phyloP scores from a whole-genome alignment of 164 flowering plant genomes.

The Magnolia changhungtana region DNA sequence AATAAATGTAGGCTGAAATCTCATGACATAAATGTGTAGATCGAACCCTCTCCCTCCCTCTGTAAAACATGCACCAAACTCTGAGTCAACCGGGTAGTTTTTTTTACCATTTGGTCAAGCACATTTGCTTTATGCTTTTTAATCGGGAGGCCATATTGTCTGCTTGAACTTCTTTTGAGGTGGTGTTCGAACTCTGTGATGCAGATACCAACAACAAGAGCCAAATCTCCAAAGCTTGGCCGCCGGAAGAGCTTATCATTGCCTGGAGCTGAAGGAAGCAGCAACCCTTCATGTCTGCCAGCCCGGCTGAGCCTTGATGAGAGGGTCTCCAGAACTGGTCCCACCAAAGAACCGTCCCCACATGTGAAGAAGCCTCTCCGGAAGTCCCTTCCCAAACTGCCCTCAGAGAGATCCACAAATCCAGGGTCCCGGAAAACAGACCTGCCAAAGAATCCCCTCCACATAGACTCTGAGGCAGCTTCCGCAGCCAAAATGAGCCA shows the following conservation, averaged over 20 bases:
- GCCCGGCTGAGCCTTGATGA: conserved; percentile 69
- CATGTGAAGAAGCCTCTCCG: conserved; percentile 58
- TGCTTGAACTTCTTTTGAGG: background rate
- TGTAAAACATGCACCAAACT: too few relatives aligned
- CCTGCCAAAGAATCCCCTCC: conserved; percentile 33
- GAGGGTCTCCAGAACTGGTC: conserved; percentile 31
- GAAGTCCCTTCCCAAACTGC: conserved; percentile 83
- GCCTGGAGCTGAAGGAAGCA: conserved; percentile 37
- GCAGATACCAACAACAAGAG: conserved; percentile 88
- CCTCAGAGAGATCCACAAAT: conserved; percentile 54
- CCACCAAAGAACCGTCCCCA: conserved; percentile 34
- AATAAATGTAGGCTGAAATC: too few relatives aligned
- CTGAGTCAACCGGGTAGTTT: too few relatives aligned
- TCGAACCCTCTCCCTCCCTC: too few relatives aligned
- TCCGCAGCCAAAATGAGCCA: conserved; percentile 18
- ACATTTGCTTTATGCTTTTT: too few relatives aligned
- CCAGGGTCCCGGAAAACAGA: conserved; percentile 21
- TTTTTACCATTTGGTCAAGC: too few relatives aligned
- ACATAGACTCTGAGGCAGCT: conserved; percentile 22
- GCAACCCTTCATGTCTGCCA: conserved; percentile 19
- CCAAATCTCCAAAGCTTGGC: conserved; percentile 93
- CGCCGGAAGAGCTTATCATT: conserved; percentile 53
- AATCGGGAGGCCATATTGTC: too few relatives aligned
- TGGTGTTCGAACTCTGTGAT: conserved; percentile 7
- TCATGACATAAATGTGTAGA: too few relatives aligned